A percentile compares a stretch with the other conserved stretches of the same genome.
These are phyloP conservation scores for Nicotiana paniculata DNA, from an alignment of 257 asterid species.

Conservation along the genomic window DNA sequence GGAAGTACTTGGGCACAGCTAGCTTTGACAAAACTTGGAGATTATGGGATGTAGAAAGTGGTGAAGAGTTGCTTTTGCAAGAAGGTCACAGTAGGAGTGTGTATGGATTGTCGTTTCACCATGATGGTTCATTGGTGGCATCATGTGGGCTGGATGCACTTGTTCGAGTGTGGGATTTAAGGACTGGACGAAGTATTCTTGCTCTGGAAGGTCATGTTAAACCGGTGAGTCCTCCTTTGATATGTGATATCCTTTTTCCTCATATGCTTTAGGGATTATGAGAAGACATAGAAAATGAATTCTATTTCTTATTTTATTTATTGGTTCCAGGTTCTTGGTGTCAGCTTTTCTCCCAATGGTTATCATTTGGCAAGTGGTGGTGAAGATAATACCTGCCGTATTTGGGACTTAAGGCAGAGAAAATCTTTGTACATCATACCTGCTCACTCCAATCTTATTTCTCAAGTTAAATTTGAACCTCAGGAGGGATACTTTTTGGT, in stretches of 20 bases:
- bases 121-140: constrained; percentile 91
- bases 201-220: constrained; percentile 93
- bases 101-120: constrained; percentile 75
- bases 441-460: constrained; percentile 85
- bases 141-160: constrained; percentile 91
- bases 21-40: constrained; percentile 97
- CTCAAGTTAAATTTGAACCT: constrained; percentile 93
- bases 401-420: constrained; percentile 91
- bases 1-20: constrained; percentile 85
- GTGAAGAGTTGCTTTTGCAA: constrained; percentile 92
- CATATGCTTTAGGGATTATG: not conserved
- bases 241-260: constrained; percentile 7
- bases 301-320: not conserved
- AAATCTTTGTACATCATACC: constrained; percentile 71
- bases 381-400: constrained; percentile 92
- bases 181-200: constrained; percentile 87
- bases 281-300: not conserved
- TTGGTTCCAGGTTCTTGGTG: constrained; percentile 59
- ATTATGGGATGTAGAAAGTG: constrained; percentile 93
- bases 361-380: constrained; percentile 96
- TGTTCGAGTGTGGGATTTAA: constrained; percentile 95
- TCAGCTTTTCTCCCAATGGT: constrained; percentile 89
- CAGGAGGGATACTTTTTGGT: constrained; percentile 88
- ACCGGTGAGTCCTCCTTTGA: constrained; percentile 46
- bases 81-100: constrained; percentile 98